These are phyloP conservation scores for Friedmanniomyces endolithicus DNA, from an alignment of 495 filamentous ascomycete genomes.

Conservation along the genomic window DNA sequence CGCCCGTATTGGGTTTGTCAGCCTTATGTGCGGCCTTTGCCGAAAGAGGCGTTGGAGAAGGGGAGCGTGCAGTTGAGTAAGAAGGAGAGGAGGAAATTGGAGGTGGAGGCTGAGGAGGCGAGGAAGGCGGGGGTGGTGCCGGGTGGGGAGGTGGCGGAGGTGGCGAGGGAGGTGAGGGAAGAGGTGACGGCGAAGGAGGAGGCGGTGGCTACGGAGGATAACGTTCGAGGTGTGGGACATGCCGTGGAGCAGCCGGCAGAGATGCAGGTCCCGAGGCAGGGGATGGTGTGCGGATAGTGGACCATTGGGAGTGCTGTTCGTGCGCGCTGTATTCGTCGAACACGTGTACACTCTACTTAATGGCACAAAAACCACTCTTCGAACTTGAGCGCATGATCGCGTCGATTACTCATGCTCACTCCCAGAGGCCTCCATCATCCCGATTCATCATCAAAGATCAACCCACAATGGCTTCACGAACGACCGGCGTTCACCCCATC, in stretches of 20 bases:
- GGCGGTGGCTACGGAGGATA: too few relatives aligned
- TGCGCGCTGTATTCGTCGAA: neutral
- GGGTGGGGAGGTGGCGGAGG: conserved; percentile 17
- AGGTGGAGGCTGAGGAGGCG: conserved; percentile 23
- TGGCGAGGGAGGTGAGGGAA: conserved; percentile 21
- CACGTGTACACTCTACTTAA: neutral
- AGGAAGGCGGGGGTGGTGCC: conserved; percentile 22
- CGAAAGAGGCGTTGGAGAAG: conserved; percentile 74
- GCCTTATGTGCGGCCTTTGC: conserved; percentile 75
- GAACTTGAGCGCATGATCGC: too few relatives aligned
- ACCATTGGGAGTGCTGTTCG: neutral
- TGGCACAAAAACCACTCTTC: neutral
- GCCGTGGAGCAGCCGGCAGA: conserved; percentile 20
- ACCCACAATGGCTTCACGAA: too few relatives aligned
- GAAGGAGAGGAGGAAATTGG: conserved; percentile 35
- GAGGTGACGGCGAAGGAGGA: conserved; percentile 23
- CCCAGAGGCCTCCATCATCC: too few relatives aligned
- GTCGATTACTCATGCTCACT: too few relatives aligned
- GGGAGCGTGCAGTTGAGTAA: conserved; percentile 61
- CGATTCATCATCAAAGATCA: too few relatives aligned
- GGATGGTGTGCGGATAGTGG: conserved; percentile 33
- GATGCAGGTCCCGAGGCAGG: conserved; percentile 29
- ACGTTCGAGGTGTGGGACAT: neutral
- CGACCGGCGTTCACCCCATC: too few relatives aligned
- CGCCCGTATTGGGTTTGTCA: conserved; percentile 89